Conservation (phyloP, 1,139 yeast species). For the Pichia sp. region DNA sequence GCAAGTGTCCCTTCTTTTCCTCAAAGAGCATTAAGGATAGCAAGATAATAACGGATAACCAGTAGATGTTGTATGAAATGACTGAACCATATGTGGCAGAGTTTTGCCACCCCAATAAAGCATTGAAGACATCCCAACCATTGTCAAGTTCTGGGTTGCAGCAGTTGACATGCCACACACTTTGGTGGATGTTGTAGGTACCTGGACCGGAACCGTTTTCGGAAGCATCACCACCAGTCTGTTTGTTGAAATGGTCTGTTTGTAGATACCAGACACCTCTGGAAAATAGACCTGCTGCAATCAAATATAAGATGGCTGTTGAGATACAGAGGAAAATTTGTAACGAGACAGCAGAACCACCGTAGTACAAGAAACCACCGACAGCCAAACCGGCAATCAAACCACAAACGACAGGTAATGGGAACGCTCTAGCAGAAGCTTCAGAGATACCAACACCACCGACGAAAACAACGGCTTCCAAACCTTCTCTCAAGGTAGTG, state of each 20-base stretch:
- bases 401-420: conserved; percentile 78
- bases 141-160: conserved; percentile 85
- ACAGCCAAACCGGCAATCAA: conserved; percentile 63
- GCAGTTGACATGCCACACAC: conserved; percentile 94
- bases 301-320: conserved; percentile 76
- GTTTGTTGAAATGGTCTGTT: conserved; percentile 37
- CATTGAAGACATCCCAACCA: conserved; percentile 92
- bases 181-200: conserved; percentile 67
- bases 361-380: conserved; percentile 66
- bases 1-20: conserved; percentile 65
- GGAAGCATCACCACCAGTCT: conserved; percentile 69
- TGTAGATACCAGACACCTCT: conserved; percentile 88
- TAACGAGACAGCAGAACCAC: conserved; percentile 68
- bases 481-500: conserved; percentile 81
- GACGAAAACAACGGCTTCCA: conserved; percentile 82
- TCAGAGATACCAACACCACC: conserved; percentile 61
- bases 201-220: conserved; percentile 93
- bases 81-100: conserved; percentile 88
- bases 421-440: conserved; percentile 60
- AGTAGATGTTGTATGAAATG: conserved; percentile 75
- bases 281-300: conserved; percentile 84
- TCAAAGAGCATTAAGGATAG: conserved; percentile 63
- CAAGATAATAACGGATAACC: conserved; percentile 58
- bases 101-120: conserved; percentile 86
- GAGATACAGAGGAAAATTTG: conserved; percentile 77